Percentiles rank a stretch among this genome's conserved stretches.
Conservation (phyloP, 73 alveolate species). For the Halteria grandinella region DNA sequence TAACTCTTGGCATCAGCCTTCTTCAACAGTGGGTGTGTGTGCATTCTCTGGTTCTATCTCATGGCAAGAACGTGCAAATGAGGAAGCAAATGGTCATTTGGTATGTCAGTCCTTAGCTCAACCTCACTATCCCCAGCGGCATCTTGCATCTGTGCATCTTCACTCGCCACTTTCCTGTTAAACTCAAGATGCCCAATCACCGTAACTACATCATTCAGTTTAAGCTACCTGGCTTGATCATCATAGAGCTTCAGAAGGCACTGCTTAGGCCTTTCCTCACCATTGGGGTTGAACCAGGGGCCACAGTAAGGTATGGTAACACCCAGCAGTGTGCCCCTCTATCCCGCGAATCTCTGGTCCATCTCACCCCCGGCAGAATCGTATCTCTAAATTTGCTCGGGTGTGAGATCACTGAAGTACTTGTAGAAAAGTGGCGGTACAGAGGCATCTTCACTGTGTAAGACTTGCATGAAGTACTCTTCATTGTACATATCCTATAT, state of each 20-base stretch:
- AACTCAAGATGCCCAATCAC: slow-evolving; percentile 50
- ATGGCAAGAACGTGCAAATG: slow-evolving; percentile 47
- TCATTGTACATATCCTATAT: slow-evolving; percentile 58
- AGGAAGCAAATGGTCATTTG: slow-evolving; percentile 51
- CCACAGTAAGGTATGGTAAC: slow-evolving; percentile 25
- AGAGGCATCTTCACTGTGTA: background rate
- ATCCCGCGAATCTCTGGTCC: background rate
- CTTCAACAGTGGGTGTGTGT: background rate
- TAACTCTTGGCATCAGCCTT: no score
- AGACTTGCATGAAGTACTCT: slow-evolving; percentile 38
- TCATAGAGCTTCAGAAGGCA: slow-evolving; percentile 57
- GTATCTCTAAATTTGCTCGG: background rate
- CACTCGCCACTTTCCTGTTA: background rate
- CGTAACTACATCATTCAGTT: slow-evolving; percentile 51
- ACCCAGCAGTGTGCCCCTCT: slow-evolving; percentile 45
- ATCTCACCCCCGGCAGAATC: slow-evolving; percentile 6
- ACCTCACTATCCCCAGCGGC: slow-evolving; percentile 3
- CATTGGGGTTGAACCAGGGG: slow-evolving; percentile 34
- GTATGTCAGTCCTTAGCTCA: slow-evolving; percentile 27
- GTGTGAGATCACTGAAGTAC: slow-evolving; percentile 31
- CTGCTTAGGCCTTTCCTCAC: slow-evolving; percentile 2
- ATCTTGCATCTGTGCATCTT: slow-evolving; percentile 11
- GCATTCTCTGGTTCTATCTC: slow-evolving; percentile 7
- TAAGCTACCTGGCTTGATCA: slow-evolving; percentile 19
- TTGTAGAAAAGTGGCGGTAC: slow-evolving; percentile 10